Conservation (phyloP, 78 protist genomes). For the Pigoraptor vietnamica region DNA sequence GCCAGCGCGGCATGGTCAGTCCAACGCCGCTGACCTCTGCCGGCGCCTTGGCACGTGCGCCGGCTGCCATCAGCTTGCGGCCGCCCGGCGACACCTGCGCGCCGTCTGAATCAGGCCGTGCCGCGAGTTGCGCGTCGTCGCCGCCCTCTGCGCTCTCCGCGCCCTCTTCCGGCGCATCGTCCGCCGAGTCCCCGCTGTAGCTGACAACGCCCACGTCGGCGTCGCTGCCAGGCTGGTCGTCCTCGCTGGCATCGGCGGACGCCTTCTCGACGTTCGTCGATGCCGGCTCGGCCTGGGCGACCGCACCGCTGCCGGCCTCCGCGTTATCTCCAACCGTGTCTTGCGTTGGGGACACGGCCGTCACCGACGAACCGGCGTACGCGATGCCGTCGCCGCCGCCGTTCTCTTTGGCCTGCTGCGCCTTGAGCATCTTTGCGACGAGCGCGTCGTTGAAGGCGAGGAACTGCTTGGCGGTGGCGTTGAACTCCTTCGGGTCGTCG, state of each 20-base stretch:
- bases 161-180: neutral
- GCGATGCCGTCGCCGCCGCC: too few relatives aligned
- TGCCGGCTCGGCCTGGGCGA: too few relatives aligned
- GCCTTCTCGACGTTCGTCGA: too few relatives aligned
- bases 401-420: too few relatives aligned
- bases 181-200: neutral
- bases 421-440: neutral
- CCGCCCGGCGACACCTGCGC: neutral
- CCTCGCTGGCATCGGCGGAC: neutral
- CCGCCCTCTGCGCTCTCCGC: neutral
- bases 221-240: neutral
- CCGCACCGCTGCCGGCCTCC: too few relatives aligned
- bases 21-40: neutral
- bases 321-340: too few relatives aligned
- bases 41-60: neutral
- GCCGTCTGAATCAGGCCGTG: too few relatives aligned
- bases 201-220: neutral
- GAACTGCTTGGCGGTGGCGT: neutral
- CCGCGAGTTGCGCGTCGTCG: neutral
- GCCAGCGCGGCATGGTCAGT: neutral
- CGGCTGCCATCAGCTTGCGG: neutral
- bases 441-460: neutral
- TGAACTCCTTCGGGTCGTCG: neutral
- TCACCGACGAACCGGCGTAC: too few relatives aligned
- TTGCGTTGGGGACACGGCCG: too few relatives aligned